Conservation (phyloP, 148 eudicot genomes). For the Selenicereus undatus region DNA sequence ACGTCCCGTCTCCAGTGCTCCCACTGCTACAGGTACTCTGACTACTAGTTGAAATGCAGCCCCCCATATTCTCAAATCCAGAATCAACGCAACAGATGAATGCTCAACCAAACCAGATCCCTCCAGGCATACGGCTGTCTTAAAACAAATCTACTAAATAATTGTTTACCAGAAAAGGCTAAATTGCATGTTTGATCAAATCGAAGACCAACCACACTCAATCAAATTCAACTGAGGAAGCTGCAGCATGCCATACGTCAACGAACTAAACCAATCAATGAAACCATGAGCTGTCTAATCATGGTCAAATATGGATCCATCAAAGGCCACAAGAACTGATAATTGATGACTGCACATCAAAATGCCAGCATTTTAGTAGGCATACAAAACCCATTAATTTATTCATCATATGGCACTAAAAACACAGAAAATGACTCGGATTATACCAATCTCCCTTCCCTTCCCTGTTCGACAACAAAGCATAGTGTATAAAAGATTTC, state of each 20-base stretch:
- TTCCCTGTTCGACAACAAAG: background rate
- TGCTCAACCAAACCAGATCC: slow-evolving; percentile 18
- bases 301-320: background rate
- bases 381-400: slow-evolving; percentile 18
- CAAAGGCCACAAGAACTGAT: slow-evolving; percentile 21
- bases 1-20: slow-evolving; percentile 51
- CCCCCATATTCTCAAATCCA: slow-evolving; percentile 68
- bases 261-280: slow-evolving; percentile 17
- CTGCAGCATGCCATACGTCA: slow-evolving; percentile 30
- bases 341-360: slow-evolving; percentile 34
- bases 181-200: slow-evolving; percentile 18
- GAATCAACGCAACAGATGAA: slow-evolving; percentile 36
- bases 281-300: background rate
- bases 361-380: slow-evolving; percentile 26
- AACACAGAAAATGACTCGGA: slow-evolving; percentile 22
- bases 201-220: slow-evolving; percentile 18
- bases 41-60: slow-evolving; percentile 74
- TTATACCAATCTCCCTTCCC: slow-evolving; percentile 7
- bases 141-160: slow-evolving; percentile 27
- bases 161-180: background rate
- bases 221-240: slow-evolving; percentile 15
- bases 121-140: slow-evolving; percentile 6
- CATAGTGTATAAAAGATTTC: slow-evolving; percentile 10
- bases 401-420: slow-evolving; percentile 8
- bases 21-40: slow-evolving; percentile 57